A percentile compares a stretch with the other conserved stretches of the same genome.
Conservation (phyloP, 2,329 filamentous ascomycete species). For the Podosphaera xanthii region DNA sequence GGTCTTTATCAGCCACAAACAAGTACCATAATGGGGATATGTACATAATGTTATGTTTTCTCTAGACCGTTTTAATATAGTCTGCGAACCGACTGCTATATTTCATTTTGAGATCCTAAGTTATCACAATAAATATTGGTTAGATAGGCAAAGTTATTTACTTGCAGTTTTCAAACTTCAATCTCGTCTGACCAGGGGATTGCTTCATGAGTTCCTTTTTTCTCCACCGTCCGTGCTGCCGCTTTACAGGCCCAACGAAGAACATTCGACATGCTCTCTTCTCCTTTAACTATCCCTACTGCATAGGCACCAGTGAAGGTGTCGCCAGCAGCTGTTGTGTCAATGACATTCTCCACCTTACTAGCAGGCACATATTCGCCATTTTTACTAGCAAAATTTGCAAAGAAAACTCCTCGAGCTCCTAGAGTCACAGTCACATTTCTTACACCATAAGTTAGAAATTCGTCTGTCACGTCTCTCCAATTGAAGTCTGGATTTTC, state of each 20-base stretch:
- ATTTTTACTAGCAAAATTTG: conserved; percentile 16
- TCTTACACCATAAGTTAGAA: conserved; percentile 45
- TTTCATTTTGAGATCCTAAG: neutral
- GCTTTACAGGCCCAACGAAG: conserved; percentile 37
- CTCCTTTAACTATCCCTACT: conserved; percentile 34
- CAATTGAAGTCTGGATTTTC: conserved; percentile 23
- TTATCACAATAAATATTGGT: neutral
- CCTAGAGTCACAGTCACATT: conserved; percentile 74
- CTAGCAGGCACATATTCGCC: conserved; percentile 32
- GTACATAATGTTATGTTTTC: neutral
- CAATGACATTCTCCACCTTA: conserved; percentile 52
- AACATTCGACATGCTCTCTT: conserved; percentile 23
- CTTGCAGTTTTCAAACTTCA: neutral
- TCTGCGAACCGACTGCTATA: neutral
- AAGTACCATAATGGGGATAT: neutral
- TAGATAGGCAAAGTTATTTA: neutral
- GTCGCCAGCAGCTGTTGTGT: conserved; percentile 85
- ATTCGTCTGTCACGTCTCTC: conserved; percentile 24
- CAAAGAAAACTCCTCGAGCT: conserved; percentile 51
- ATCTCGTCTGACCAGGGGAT: conserved; percentile 42
- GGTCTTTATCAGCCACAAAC: neutral
- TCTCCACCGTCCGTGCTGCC: conserved; percentile 43
- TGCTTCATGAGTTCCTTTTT: conserved; percentile 37
- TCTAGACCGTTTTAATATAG: neutral
- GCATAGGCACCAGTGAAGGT: conserved; percentile 84